phyloP scores from a whole-genome alignment of 805 yeast genomes.

The Suhomyces canberraensis region DNA sequence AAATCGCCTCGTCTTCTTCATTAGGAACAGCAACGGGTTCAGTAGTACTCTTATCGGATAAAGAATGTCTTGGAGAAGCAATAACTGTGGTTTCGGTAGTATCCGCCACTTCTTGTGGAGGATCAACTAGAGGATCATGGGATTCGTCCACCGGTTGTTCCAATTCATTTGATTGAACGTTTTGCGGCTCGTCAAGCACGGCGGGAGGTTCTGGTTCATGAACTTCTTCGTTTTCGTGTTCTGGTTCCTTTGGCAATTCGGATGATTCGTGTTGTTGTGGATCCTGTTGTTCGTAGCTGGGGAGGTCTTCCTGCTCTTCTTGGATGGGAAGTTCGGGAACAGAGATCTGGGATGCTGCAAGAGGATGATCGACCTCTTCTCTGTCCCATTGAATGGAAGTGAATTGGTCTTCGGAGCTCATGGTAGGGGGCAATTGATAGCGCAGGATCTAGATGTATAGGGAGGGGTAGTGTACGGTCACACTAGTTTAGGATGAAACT shows the following conservation, averaged over 20 bases:
- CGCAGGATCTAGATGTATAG: too few relatives aligned
- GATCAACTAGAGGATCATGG: not conserved
- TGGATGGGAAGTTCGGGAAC: not conserved
- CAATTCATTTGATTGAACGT: not conserved
- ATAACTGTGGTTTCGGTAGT: not conserved
- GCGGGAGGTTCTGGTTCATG: not conserved
- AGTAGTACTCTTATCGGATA: not conserved
- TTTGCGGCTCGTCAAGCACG: not conserved
- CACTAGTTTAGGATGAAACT: too few relatives aligned
- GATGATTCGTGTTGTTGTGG: not conserved
- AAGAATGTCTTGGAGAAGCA: not conserved
- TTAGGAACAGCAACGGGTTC: not conserved
- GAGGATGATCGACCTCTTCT: constrained; percentile 27
- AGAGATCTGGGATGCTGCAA: not conserved
- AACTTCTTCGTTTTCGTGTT: not conserved
- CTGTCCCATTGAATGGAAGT: constrained; percentile 59
- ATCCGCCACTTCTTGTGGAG: constrained; percentile 14
- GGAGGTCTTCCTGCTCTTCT: constrained; percentile 1
- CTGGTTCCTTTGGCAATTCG: not conserved
- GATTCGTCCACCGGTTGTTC: not conserved
- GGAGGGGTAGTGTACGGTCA: too few relatives aligned
- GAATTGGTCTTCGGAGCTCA: constrained; percentile 46
- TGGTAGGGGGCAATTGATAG: too few relatives aligned
- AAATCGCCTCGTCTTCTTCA: not conserved
- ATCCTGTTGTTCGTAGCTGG: not conserved